Base-by-base conservation (phyloP, 75 land plant genomes). In the Azolla pinnata region DNA sequence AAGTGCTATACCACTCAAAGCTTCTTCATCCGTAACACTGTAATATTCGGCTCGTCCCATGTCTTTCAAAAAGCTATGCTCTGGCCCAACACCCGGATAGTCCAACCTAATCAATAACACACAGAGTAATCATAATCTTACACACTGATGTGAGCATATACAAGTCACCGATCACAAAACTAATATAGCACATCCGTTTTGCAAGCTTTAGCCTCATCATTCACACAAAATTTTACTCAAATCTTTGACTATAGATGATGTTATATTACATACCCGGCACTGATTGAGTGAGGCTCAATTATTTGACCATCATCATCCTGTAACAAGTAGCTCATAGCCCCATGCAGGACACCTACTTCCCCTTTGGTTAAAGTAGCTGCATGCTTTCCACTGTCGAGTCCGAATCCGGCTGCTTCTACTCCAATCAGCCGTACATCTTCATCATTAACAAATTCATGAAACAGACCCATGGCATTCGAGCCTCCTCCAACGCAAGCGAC, bases 401-500 rank as follows among this genome's bases (percentile, higher is more conserved):
- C 96, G 67, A 67, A 63, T 0, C 96, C 96, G 17, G 77, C 96
- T 32, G 82, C 96, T 57, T 90, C 96, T 7, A 90, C 87, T 26
- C 96, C 96, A 29, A 90, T 72, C 25, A 86, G 55, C 44, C 84
- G 81, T 30, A 90, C 90, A 64, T 78, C 83, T 40, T 68, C 60
- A 57, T 90, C 90, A n/a, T 68, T 65, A 2, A 90, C 40, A 71
- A 86, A 86, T 49, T 90, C 90, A 65, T 76, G 71, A 60, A 90
- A 90, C 20, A 90, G 61, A 0, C 96, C 90, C 75, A 90, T 68
- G 16, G 96, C 96, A 65, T 90, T 90, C 26, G 96, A 90, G n/a
- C 96, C 96, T 3, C 96, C 80, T 19, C 96, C 96, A 29, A 90
- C 88, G 62, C 96, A 87, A n/a, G 96, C 96, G 17, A 90, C 70